Base-by-base conservation (phyloP, 176 grass and related monocot genomes). In the Elymus sibiricus region DNA sequence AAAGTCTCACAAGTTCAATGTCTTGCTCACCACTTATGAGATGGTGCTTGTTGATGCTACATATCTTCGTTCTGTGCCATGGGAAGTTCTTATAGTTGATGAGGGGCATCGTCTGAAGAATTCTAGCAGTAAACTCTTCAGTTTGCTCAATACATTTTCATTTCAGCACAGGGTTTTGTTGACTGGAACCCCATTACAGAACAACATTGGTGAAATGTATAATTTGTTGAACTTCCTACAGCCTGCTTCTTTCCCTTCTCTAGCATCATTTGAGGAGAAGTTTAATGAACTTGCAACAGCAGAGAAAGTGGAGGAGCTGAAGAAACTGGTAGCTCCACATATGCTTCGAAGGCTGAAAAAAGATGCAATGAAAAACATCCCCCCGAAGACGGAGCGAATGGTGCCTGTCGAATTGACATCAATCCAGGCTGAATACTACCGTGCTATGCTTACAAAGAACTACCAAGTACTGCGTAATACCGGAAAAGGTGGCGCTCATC, bases 121-220 rank as follows among this genome's bases (percentile, higher is more conserved):
- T 66, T 96, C 97, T 84, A 90, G 92, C 70, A 99, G 97, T 79
- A 99, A 99, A 87, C 92, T 99, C 77, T 99, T 99, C 80, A 90
- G 83, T 87, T 91, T 94, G 47, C 90, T 99, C 22, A 99, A 99
- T 84, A 87, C 90, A 79, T 83, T 99, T 38, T 94, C 92, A 42
- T 99, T 99, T 91, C 86, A 94, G 61, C 97, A 99, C 81, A 94
- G 97, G 83, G 89, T 99, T 83, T 92, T 99, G 78, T 89, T 99
- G 86, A 99, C 97, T 39, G 97, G 97, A 83, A 99, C 97, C 75
- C 97, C 97, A 11, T 86, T 99, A 80, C 97, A 96, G 85, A 99
- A 99, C 78, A 99, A 99, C 77, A 99, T 96, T 42, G 97, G 97
- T 29, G 97, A 99, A 86, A 99, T 99, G 97, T 99, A 96, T 67